Evolutionary conservation across 345 rosid genomes (phyloP).

Genomic region (Erucastrum elatum): DNA sequence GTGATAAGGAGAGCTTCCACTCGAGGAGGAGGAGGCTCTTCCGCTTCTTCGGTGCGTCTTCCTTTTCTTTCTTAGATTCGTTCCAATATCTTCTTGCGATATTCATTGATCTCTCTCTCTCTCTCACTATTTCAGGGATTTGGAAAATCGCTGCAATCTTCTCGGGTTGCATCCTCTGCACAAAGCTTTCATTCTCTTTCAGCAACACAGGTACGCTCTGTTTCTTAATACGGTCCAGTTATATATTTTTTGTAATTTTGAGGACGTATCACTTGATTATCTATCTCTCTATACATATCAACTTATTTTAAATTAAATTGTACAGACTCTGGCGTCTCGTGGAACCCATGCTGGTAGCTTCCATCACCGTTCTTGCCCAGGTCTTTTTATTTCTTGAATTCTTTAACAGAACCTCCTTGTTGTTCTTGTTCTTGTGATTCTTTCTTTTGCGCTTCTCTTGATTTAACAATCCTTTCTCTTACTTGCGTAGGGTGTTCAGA

Average conservation of each 20-base stretch:
- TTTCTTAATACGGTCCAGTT: not conserved
- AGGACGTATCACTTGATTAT: not conserved
- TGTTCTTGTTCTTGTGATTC: not conserved
- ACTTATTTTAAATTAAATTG: conserved; percentile 2
- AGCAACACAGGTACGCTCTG: conserved; percentile 44
- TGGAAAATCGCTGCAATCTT: conserved; percentile 42
- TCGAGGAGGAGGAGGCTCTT: conserved; percentile 52
- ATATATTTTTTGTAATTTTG: not conserved
- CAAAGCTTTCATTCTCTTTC: conserved; percentile 46
- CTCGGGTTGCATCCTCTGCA: conserved; percentile 43
- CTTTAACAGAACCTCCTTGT: not conserved
- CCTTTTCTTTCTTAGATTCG: not conserved
- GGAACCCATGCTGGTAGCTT: conserved; percentile 52
- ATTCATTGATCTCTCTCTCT: conserved; percentile 5
- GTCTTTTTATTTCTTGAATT: conserved; percentile 26
- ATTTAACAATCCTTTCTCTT: conserved; percentile 1
- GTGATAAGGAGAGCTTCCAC: conserved; percentile 42
- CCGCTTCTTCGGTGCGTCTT: conserved; percentile 47
- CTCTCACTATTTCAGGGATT: conserved; percentile 40
- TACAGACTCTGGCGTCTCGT: conserved; percentile 47
- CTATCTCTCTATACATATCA: not conserved
- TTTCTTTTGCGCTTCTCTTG: not conserved
- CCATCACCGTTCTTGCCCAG: conserved; percentile 50
- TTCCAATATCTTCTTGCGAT: not conserved
- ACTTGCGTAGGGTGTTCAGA: conserved; percentile 46